Base-by-base conservation (phyloP, 78 protist genomes). In the Dictyostelium purpureum region DNA sequence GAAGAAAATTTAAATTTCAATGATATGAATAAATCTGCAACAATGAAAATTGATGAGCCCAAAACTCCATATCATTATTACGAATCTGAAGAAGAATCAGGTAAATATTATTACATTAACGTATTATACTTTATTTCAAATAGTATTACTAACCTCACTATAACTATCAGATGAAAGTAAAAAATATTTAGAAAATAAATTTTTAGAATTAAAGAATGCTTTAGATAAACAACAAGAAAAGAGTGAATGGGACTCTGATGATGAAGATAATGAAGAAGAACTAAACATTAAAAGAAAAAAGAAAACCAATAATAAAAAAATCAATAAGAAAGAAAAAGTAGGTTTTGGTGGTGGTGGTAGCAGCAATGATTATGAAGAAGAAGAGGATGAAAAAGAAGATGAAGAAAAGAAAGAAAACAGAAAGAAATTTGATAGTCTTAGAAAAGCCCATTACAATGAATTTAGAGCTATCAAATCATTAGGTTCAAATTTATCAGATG, bases 11-110 rank as follows among this genome's bases (percentile, higher is more conserved):
- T 85, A 67, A 57, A 21, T n/a, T 37, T 71, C 3, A 33, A 85
- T 38, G 54, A 85, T 56, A 14, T 54, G 38, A 79, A 85, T 24
- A 85, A 85, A 52, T 59, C 92, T 35, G 47, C 76, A 54, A 73
- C 74, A 28, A 85, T 85, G 90, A 83, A 83, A 61, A 85, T 85
- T 6, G 92, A 85, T 73, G 92, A 85, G 47, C 92, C 92, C 26
- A 85, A 85, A 57, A 85, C 92, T 18, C 92, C 92, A 4, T 85
- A 85, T 59, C 92, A 85, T 45, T 73, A 85, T 43, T 85, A 85
- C 61, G 92, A 85, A 61, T 85, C 92, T 19, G 92, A 85, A 61
- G 92, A 85, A 73, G 92, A 85, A 47, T 59, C 57, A 14, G 82
- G 92, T 85, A 85, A 21, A 10, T 83, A 59, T 26, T 42, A 28